These are phyloP conservation scores for Atkinsonella texensis DNA, from an alignment of 2,329 filamentous ascomycete genomes.

Conservation along the genomic window DNA sequence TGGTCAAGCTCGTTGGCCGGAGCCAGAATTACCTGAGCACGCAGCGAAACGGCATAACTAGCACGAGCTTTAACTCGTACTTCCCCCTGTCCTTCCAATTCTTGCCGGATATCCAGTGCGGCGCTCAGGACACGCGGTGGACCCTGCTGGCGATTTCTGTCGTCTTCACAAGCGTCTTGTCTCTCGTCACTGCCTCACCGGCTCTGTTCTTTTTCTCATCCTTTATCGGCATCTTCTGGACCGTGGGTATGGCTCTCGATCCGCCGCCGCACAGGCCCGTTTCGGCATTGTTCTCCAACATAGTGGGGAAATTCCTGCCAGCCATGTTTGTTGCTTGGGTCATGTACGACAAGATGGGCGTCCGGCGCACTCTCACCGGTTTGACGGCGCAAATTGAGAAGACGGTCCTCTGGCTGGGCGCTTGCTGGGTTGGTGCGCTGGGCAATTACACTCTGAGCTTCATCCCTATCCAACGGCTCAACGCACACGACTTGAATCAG, in stretches of 20 bases:
- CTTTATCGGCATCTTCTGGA: conserved; percentile 77
- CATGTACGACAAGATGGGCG: conserved; percentile 72
- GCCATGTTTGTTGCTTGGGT: conserved; percentile 81
- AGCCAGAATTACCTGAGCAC: conserved; percentile 51
- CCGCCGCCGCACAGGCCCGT: conserved; percentile 59
- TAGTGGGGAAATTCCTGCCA: conserved; percentile 73
- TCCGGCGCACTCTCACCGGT: conserved; percentile 56
- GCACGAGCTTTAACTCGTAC: conserved; percentile 69
- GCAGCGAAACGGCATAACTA: conserved; percentile 61
- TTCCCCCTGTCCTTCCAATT: conserved; percentile 86
- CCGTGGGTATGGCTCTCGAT: conserved; percentile 82
- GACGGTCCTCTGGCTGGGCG: conserved; percentile 78
- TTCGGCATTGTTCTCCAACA: conserved; percentile 60
- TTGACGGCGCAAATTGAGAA: conserved; percentile 81
- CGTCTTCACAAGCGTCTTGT: conserved; percentile 64
- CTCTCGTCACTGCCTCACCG: conserved; percentile 69
- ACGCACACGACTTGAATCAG: conserved; percentile 72
- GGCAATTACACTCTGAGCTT: conserved; percentile 93
- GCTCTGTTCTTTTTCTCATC: conserved; percentile 73
- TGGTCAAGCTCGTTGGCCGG: conserved; percentile 61
- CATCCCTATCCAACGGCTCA: conserved; percentile 90
- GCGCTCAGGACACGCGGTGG: conserved; percentile 73
- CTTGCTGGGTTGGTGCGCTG: conserved; percentile 79
- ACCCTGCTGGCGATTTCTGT: conserved; percentile 69
- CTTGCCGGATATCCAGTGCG: conserved; percentile 49